Conservation (phyloP, 106 monocot species). For the Dendrobium chrysotoxum region DNA sequence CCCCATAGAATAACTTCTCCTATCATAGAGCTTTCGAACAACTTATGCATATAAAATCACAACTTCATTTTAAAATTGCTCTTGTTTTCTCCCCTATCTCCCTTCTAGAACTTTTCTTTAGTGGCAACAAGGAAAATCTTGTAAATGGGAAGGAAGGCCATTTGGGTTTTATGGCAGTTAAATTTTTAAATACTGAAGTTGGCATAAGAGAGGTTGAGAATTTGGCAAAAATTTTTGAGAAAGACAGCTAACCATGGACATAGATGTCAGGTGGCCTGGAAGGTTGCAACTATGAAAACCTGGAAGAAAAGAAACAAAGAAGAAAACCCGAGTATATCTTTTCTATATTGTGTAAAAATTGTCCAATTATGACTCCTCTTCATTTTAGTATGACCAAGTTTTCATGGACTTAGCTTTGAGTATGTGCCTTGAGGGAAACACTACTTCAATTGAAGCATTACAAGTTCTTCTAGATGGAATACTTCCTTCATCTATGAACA, state of each 20-base stretch:
- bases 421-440: too few species aligned
- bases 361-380: too few species aligned
- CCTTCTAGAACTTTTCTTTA: conserved; percentile 72
- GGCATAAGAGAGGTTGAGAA: conserved; percentile 77
- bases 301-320: too few species aligned
- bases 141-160: conserved; percentile 85
- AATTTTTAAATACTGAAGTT: conserved; percentile 63
- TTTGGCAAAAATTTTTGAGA: conserved; percentile 60
- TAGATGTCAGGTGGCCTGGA: conserved; percentile 29
- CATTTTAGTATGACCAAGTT: too few species aligned
- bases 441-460: too few species aligned
- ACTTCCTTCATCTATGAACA: too few species aligned
- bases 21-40: not conserved
- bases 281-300: too few species aligned
- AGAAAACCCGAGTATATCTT: too few species aligned
- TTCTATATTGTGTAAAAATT: too few species aligned
- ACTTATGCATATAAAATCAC: not conserved
- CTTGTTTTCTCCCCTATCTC: conserved; percentile 10
- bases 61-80: not conserved
- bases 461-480: too few species aligned
- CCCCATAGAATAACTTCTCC: too few species aligned
- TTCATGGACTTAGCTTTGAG: too few species aligned
- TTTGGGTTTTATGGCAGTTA: conserved; percentile 50
- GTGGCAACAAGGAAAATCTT: conserved; percentile 64
- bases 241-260: conserved; percentile 64